Evolutionary conservation across 768 basidiomycete species (phyloP).

Genomic region (Naganishia kalamii): DNA sequence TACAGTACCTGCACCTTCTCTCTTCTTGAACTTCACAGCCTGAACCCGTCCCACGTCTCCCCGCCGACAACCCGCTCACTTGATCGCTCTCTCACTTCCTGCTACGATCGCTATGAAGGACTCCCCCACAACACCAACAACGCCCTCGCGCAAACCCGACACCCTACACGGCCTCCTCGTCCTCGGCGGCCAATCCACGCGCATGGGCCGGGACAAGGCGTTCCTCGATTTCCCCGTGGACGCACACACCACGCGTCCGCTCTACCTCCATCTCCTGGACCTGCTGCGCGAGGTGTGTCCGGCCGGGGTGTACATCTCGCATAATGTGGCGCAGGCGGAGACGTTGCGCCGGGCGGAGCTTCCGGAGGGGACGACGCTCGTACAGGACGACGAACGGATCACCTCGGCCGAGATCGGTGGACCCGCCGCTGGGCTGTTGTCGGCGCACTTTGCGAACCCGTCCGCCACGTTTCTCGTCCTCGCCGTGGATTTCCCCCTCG

Average conservation of each 20-base stretch:
- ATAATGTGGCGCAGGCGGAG: slow-evolving; percentile 3
- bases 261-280: slow-evolving; percentile 10
- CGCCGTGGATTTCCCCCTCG: slow-evolving; percentile 30
- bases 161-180: slow-evolving; percentile 11
- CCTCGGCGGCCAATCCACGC: slow-evolving; percentile 23
- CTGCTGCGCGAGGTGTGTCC: slow-evolving; percentile 10
- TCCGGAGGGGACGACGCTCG: not conserved
- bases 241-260: not conserved
- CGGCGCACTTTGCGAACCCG: slow-evolving; percentile 15
- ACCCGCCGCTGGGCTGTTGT: slow-evolving; percentile 25
- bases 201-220: slow-evolving; percentile 20
- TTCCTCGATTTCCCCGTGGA: slow-evolving; percentile 15
- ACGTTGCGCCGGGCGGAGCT: not conserved
- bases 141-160: not conserved
- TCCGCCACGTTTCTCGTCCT: slow-evolving; percentile 20
- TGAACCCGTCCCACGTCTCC: no score
- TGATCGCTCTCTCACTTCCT: not conserved
- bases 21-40: no score
- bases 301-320: slow-evolving; percentile 1
- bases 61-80: no score
- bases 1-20: no score
- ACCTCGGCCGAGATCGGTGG: slow-evolving; percentile 22
- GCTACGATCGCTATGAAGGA: not conserved
- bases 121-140: not conserved
- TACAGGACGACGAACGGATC: slow-evolving; percentile 14